These are phyloP conservation scores for Smallanthus sonchifolius DNA, from an alignment of 129 eudicot species.

Conservation along the genomic window DNA sequence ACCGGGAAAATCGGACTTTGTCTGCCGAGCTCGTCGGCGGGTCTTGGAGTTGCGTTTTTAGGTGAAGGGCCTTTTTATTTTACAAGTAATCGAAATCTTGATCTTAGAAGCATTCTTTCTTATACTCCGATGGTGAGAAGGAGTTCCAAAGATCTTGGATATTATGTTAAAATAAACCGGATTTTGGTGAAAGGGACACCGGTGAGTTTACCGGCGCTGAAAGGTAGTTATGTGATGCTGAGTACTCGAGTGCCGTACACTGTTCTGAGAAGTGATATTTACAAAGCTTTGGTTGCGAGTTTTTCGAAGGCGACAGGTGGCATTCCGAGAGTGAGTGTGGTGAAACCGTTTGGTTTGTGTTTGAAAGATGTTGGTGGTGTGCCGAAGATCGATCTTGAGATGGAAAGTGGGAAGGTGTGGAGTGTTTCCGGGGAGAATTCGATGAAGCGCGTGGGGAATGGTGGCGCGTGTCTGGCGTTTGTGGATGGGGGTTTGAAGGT, in stretches of 20 bases:
- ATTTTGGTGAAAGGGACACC: neutral
- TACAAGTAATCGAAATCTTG: neutral
- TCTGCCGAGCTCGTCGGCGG: neutral
- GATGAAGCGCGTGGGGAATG: constrained; percentile 3
- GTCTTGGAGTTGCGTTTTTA: neutral
- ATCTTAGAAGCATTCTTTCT: neutral
- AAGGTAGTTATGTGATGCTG: neutral
- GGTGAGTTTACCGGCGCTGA: neutral
- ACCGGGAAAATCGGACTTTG: neutral
- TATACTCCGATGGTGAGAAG: neutral
- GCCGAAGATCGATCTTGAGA: neutral
- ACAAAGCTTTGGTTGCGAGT: neutral
- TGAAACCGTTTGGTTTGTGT: neutral
- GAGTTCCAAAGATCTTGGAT: neutral
- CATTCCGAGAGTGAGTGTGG: neutral
- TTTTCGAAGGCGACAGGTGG: neutral
- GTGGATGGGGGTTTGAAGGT: neutral
- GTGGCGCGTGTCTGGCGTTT: neutral
- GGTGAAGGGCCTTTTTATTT: constrained; percentile 2
- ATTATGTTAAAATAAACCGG: neutral
- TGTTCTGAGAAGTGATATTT: neutral
- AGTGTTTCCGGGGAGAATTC: neutral
- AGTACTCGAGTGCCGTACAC: neutral
- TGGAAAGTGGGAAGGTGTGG: neutral
- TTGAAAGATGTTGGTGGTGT: neutral